Evolutionary conservation across 164 flowering plant species (phyloP), one percentile per base, ranked within the genome.

Genomic region (Litsea cubeba): DNA sequence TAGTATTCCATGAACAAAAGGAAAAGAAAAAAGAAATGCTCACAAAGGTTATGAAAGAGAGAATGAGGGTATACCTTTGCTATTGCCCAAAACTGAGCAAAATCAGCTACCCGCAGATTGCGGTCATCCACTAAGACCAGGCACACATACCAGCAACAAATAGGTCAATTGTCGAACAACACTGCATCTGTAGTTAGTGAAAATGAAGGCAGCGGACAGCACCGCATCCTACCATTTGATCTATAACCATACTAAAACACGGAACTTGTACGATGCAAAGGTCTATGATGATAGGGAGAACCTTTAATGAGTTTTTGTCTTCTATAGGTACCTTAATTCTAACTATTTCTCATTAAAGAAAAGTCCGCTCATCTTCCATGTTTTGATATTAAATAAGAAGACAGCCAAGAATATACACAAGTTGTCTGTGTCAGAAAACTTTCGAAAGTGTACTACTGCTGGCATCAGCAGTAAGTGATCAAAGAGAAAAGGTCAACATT

Each of bases 91-190:
- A 91, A 95, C 81, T 93, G 99, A 95, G 97, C 92, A 95, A 95
- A 95, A 89, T 95, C 98, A 86, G 97, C 99, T 88, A 93, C 98
- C 99, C 97, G 98, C 98, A 95, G 98, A 93, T 95, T 95, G 98
- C 99, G 98, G 99, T 95, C 99, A 95, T 95, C 99, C 99, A 95
- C 99, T 93, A 95, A 65, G 69, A 65, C 69, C 88, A 90, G 82
- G 91, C 91, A 95, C 88, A 95, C 85, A 91, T 88, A 86, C 91
- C 95, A 93, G 87, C 94, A 89, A 92, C 82, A 93, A 95, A 90
- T 82, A 83, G 88, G 91, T 95, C 93, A 95, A 92, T 90, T 82
- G 76, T 82, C 89, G 84, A 89, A 89, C 85, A 85, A 85, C 86
- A 95, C 98, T 95, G 98, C 98, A 93, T 89, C 86, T 84, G 85